Base-by-base conservation (phyloP, 208 protist genomes). In the Acanthamoeba triangularis region DNA sequence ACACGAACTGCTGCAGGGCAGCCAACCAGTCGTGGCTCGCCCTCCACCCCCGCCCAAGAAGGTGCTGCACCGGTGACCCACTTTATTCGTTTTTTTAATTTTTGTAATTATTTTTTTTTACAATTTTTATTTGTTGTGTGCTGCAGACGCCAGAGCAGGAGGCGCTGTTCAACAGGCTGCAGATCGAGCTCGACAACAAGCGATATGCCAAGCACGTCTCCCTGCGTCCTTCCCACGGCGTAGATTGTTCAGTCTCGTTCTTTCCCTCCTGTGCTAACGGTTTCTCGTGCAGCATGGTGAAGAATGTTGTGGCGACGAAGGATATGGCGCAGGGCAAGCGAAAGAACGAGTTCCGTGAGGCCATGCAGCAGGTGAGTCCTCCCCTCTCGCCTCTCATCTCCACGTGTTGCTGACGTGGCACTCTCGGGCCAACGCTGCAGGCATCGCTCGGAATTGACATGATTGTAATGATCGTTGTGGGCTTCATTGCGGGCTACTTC, bases 401-500 rank as follows among this genome's bases (percentile, higher is more conserved):
- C 3, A 67, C 25, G 61, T n/a, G 14, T 23, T 74, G 65, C 25
- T 33, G 18, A 41, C 33, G 30, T 82, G 30, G 35, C 14, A 41
- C 35, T n/a, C 41, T 82, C 35, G 20, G n/a, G 6, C 25, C 20
- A 37, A 41, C 41, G 0, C n/a, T 37, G 35, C 30, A 82, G 74
- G 74, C 78, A 14, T 92, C 85, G n/a, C 56, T 92, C 30, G 85
- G 85, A 3, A 92, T 92, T 23, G 41, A 92, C 85, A 92, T 92
- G 63, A 92, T 92, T 30, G 85, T 92, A 2, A 72, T 47, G 56
- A 74, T 74, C 59, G 30, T 92, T 10, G 85, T 92, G 49, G 85
- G 61, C 47, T 92, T 92, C 33, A 54, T 92, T 20, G 85, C 85
- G 20, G 85, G 85, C 33, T 92, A 92, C 85, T 92, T 92, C 54